Conservation (phyloP, 2,329 filamentous ascomycete species). For the Aureobasidium sp. region DNA sequence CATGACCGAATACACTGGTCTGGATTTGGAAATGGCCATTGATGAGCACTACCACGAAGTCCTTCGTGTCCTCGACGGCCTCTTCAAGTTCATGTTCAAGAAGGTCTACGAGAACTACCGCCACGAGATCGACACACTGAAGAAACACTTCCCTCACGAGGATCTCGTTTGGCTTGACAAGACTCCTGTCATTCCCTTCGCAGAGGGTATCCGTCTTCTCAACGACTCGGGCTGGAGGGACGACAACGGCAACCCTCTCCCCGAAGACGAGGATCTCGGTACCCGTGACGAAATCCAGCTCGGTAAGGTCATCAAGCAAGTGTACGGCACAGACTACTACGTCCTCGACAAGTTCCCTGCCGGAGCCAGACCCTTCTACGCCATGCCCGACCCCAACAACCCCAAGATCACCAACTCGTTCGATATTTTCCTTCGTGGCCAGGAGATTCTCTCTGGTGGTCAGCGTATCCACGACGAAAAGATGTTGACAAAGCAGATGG, state of each 20-base stretch:
- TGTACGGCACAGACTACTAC: conserved; percentile 84
- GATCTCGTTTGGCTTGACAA: conserved; percentile 81
- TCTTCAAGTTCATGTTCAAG: conserved; percentile 71
- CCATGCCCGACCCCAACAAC: conserved; percentile 71
- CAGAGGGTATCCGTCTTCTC: conserved; percentile 70
- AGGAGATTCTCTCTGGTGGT: conserved; percentile 85
- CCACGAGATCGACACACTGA: conserved; percentile 68
- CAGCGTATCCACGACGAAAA: conserved; percentile 81
- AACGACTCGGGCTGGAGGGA: conserved; percentile 68
- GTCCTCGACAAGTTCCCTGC: conserved; percentile 88
- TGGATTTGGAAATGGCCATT: conserved; percentile 89
- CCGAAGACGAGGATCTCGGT: conserved; percentile 68
- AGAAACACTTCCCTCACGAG: conserved; percentile 75
- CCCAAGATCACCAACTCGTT: conserved; percentile 77
- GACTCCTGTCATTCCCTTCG: conserved; percentile 73
- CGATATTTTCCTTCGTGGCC: conserved; percentile 87
- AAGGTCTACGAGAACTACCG: conserved; percentile 60
- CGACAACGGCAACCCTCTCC: conserved; percentile 63
- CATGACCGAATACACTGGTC: conserved; percentile 85
- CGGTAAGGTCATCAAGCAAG: conserved; percentile 74
- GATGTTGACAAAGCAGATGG: conserved; percentile 70
- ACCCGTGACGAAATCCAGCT: conserved; percentile 82
- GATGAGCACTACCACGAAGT: conserved; percentile 85
- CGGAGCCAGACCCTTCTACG: conserved; percentile 80
- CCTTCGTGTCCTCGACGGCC: conserved; percentile 65